phyloP scores from a whole-genome alignment of 805 yeast species.

The Barnettozyma siamensis region DNA sequence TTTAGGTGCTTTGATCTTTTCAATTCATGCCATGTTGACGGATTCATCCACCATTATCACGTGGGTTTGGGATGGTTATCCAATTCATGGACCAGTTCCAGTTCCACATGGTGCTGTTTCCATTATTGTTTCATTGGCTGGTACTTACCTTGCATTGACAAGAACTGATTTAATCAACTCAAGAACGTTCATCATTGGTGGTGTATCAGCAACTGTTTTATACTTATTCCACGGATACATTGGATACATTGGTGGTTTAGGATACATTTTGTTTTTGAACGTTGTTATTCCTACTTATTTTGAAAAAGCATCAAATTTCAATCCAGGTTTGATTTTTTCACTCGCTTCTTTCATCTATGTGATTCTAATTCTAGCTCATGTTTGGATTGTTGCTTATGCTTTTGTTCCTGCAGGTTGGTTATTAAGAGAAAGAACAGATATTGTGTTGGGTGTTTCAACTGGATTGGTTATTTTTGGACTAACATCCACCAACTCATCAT shows the following conservation, averaged over 20 bases:
- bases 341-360: conserved; percentile 45
- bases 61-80: conserved; percentile 97
- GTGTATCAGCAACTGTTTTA: conserved; percentile 34
- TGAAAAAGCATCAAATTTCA: conserved; percentile 47
- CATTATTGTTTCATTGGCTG: conserved; percentile 52
- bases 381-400: conserved; percentile 97
- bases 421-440: conserved; percentile 83
- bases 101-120: conserved; percentile 72
- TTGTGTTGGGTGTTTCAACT: conserved; percentile 57
- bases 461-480: conserved; percentile 49
- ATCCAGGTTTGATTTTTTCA: conserved; percentile 49
- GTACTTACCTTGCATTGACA: conserved; percentile 42
- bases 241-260: conserved; percentile 70
- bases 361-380: conserved; percentile 68
- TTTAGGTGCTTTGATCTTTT: conserved; percentile 70
- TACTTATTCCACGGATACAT: conserved; percentile 57
- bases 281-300: conserved; percentile 64
- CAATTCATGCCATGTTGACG: conserved; percentile 65
- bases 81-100: conserved; percentile 81
- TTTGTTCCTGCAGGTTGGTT: conserved; percentile 93
- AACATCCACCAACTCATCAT: conserved; percentile 11
- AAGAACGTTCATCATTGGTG: conserved; percentile 42
- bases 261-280: conserved; percentile 55
- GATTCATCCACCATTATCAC: conserved; percentile 84
- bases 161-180: conserved; percentile 16